Evolutionary conservation across 1,284 basidiomycete species (phyloP), one percentile per base, ranked within the genome.

Genomic region (Melampsora abietis-canadensis): DNA sequence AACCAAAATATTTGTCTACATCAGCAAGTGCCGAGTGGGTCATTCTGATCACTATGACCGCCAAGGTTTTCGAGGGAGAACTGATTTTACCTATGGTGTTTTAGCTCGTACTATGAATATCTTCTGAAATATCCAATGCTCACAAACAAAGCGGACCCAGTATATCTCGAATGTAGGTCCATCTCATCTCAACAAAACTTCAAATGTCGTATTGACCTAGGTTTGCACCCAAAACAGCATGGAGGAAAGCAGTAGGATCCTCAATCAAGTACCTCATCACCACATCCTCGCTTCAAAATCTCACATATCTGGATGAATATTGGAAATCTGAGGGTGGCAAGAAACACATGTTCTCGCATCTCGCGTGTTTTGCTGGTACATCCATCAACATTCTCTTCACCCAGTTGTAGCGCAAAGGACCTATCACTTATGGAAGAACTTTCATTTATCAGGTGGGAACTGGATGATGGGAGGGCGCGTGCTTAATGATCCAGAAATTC

Each of bases 81-180:
- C 37, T 40, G 10, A 40, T 40, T 40, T 40, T 10, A 40, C 5
- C 21, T 24, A 37, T 21, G 47, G 31, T 12, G 2, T 30, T 34
- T 19, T 46, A 75, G 72, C 59, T 75, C 72, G 17, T 75, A 75
- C 34, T 54, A 66, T 19, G 72, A 75, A 62, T 75, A 75, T 47
- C 54, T 75, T 12, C 54, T 75, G 44, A 75, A 75, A 64, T 75
- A 75, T 46, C 48, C 64, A 5, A 66, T 75, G 54, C 59, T 75
- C 12, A 75, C 66, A 47, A 48, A 61, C 44, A 61, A 67, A 19
- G 31, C n/a, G 15, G 72, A 75, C 30, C 17, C 57, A n/a, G 57
- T 57, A 17, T 75, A 66, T 47, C 60, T 66, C 17, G 31, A 66
- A n/a, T 59, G 72, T 75, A 40, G 21, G 24, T 14, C 2, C 34